A percentile compares a stretch with the other conserved stretches of the same genome.
phyloP scores from a whole-genome alignment of 352 stramenopile species.

The Pythium volutum region DNA sequence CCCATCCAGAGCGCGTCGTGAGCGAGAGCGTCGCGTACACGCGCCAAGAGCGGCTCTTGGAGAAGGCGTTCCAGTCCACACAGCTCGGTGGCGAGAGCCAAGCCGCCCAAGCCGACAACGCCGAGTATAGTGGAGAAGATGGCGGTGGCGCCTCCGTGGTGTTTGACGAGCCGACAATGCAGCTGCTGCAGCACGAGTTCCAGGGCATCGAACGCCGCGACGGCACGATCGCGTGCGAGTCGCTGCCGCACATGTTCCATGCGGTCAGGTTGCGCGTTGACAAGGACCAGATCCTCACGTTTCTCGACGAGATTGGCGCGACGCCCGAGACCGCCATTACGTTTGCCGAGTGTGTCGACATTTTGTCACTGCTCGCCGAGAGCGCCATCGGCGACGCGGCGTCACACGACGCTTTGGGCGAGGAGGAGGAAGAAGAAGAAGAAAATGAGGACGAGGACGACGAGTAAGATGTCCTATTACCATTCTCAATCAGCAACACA shows the following conservation, averaged over 20 bases:
- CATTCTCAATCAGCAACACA: no score
- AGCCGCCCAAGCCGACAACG: constrained; percentile 3
- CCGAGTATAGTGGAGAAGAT: neutral
- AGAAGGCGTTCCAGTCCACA: constrained; percentile 38
- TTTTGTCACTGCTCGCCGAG: constrained; percentile 75
- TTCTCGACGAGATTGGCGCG: constrained; percentile 77
- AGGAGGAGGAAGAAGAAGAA: constrained; percentile 18
- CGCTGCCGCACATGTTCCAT: constrained; percentile 40
- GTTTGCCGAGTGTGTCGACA: constrained; percentile 86
- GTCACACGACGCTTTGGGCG: constrained; percentile 29
- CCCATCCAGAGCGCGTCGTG: constrained; percentile 65
- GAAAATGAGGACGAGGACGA: constrained; percentile 15
- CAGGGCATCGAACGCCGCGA: constrained; percentile 34
- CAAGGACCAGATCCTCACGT: constrained; percentile 39
- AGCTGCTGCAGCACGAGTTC: constrained; percentile 54
- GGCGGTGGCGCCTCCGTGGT: constrained; percentile 30
- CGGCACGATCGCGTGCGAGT: constrained; percentile 53
- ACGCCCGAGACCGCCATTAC: constrained; percentile 61
- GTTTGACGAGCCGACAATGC: constrained; percentile 61
- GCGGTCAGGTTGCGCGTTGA: constrained; percentile 40
- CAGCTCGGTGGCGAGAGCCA: constrained; percentile 18
- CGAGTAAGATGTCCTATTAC: neutral
- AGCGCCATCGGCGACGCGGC: constrained; percentile 25
- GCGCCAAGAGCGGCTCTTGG: constrained; percentile 58
- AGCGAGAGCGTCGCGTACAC: constrained; percentile 67